These are phyloP conservation scores for Populus hybrid DNA, from an alignment of 441 rosid genomes.

Conservation along the genomic window DNA sequence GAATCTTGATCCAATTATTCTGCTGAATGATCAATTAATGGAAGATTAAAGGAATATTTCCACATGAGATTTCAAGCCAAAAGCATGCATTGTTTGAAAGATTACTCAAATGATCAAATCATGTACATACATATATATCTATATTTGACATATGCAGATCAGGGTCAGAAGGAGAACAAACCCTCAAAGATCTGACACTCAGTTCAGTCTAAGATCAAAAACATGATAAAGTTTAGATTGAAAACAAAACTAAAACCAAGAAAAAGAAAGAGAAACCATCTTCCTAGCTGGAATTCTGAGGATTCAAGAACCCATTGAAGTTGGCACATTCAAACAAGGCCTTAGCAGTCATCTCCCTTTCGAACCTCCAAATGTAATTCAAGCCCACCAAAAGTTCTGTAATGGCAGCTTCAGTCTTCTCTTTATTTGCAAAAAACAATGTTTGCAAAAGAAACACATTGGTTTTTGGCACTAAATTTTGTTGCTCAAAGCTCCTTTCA, in stretches of 20 bases:
- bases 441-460: conserved; percentile 80
- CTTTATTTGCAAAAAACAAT: conserved; percentile 66
- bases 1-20: conserved; percentile 20
- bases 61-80: conserved; percentile 15
- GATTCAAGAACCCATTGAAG: conserved; percentile 31
- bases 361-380: conserved; percentile 94
- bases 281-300: conserved; percentile 28
- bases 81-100: conserved; percentile 10
- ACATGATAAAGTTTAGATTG: conserved; percentile 12
- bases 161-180: conserved; percentile 24
- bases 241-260: conserved; percentile 13
- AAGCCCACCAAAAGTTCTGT: conserved; percentile 89
- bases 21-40: background rate
- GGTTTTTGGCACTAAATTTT: conserved; percentile 40
- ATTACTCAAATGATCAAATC: conserved; percentile 24
- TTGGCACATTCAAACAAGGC: conserved; percentile 65
- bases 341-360: conserved; percentile 91
- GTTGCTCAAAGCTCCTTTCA: conserved; percentile 91
- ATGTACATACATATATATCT: conserved; percentile 29
- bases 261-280: background rate
- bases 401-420: conserved; percentile 89
- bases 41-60: background rate
- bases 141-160: conserved; percentile 31
- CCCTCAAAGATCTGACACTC: conserved; percentile 37
- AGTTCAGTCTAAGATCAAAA: conserved; percentile 36